phyloP scores from a whole-genome alignment of 306 rosid species.

The Lagenaria siceraria region DNA sequence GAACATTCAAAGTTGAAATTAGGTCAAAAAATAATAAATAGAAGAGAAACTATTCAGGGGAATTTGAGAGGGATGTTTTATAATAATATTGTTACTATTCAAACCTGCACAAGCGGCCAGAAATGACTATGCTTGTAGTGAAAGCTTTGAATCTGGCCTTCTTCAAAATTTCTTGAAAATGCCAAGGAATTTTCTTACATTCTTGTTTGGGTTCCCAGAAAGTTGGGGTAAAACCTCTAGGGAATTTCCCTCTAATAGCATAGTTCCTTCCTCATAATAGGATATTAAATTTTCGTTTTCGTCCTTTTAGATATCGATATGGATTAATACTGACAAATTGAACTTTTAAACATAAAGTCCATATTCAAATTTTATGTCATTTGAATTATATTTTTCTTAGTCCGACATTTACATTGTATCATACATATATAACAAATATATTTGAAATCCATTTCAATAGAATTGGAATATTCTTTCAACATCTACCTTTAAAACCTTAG shows the following conservation, averaged over 20 bases:
- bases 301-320: too few species aligned
- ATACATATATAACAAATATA: too few species aligned
- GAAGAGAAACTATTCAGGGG: not conserved
- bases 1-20: not conserved
- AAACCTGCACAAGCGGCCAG: not conserved
- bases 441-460: too few species aligned
- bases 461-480: too few species aligned
- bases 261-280: too few species aligned
- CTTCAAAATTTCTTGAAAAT: not conserved
- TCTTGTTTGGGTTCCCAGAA: not conserved
- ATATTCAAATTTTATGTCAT: too few species aligned
- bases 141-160: not conserved
- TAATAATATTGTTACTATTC: not conserved
- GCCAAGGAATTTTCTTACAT: not conserved
- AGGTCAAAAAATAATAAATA: not conserved
- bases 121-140: not conserved
- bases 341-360: too few species aligned
- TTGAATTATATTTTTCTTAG: too few species aligned
- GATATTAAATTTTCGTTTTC: too few species aligned
- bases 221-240: not conserved
- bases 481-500: too few species aligned
- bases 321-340: too few species aligned
- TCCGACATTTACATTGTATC: too few species aligned
- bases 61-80: not conserved
- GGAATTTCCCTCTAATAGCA: not conserved